phyloP scores from a whole-genome alignment of 495 filamentous ascomycete genomes.

The Copromyces sp. region DNA sequence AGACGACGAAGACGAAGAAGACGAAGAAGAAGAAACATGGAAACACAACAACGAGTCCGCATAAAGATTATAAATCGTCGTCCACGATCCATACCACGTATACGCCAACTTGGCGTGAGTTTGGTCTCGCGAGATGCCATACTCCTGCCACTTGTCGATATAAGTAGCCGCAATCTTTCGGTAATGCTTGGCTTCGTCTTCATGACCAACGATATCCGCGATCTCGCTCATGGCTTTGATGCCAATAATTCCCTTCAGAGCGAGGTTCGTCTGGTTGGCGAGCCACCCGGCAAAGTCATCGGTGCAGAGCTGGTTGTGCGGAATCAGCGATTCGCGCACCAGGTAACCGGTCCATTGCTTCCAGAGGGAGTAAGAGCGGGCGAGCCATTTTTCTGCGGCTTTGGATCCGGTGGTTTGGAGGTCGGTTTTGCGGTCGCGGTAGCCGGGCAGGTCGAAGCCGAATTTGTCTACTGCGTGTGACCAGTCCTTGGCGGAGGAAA shows the following conservation, averaged over 20 bases:
- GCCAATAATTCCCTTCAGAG: constrained; percentile 87
- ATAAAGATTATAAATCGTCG: constrained; percentile 86
- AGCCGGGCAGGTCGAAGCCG: constrained; percentile 34
- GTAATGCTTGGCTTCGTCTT: constrained; percentile 57
- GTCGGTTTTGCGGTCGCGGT: constrained; percentile 15
- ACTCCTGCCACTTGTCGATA: constrained; percentile 73
- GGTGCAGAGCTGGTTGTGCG: constrained; percentile 80
- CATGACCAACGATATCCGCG: constrained; percentile 56
- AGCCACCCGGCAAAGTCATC: constrained; percentile 96
- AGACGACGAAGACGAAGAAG: background rate
- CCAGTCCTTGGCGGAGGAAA: constrained; percentile 8
- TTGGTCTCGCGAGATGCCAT: constrained; percentile 69
- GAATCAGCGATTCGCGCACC: constrained; percentile 75
- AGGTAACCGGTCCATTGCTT: constrained; percentile 90
- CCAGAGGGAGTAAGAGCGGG: constrained; percentile 66
- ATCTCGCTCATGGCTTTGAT: constrained; percentile 91
- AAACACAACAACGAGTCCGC: constrained; percentile 76
- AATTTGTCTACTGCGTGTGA: constrained; percentile 19
- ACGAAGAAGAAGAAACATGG: constrained; percentile 39
- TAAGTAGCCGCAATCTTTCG: constrained; percentile 64
- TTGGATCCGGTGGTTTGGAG: constrained; percentile 34
- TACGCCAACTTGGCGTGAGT: constrained; percentile 87
- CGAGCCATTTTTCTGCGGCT: constrained; percentile 41
- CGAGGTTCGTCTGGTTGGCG: constrained; percentile 85
- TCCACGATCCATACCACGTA: constrained; percentile 93